A percentile compares a stretch with the other conserved stretches of the same genome.
phyloP scores from a whole-genome alignment of 2,329 filamentous ascomycete species.

The Penicillium sp. region DNA sequence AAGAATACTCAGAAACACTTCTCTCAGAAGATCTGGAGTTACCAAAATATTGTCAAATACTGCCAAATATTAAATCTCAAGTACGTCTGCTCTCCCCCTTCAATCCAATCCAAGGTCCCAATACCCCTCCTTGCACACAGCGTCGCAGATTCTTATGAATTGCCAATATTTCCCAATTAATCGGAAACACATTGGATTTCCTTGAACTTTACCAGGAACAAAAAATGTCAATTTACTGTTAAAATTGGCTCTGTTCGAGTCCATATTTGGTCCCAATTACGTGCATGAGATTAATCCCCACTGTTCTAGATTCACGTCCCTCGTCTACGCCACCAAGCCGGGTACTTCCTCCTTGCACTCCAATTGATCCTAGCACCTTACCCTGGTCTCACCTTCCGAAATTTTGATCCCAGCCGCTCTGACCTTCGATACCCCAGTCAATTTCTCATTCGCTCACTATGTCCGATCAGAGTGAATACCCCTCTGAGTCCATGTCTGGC shows the following conservation, averaged over 20 bases:
- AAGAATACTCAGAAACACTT: background rate
- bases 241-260: background rate
- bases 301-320: conserved; percentile 25
- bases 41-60: background rate
- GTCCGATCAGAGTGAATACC: conserved; percentile 32
- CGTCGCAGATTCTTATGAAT: conserved; percentile 23
- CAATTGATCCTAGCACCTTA: conserved; percentile 12
- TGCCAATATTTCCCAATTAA: background rate
- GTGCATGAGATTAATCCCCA: conserved; percentile 24
- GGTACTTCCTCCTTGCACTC: conserved; percentile 17
- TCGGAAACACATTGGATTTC: background rate
- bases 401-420: conserved; percentile 4
- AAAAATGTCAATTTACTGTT: background rate
- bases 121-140: conserved; percentile 23
- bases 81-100: background rate
- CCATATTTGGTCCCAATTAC: conserved; percentile 4
- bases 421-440: background rate
- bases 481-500: conserved; percentile 32
- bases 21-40: too few relatives aligned
- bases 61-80: background rate
- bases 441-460: conserved; percentile 19
- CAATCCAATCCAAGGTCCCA: background rate
- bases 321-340: conserved; percentile 23
- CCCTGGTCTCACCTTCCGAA: conserved; percentile 6
- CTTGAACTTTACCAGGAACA: background rate